Conservation (phyloP, 306 rosid species). For the Adenanthera pavonina region DNA sequence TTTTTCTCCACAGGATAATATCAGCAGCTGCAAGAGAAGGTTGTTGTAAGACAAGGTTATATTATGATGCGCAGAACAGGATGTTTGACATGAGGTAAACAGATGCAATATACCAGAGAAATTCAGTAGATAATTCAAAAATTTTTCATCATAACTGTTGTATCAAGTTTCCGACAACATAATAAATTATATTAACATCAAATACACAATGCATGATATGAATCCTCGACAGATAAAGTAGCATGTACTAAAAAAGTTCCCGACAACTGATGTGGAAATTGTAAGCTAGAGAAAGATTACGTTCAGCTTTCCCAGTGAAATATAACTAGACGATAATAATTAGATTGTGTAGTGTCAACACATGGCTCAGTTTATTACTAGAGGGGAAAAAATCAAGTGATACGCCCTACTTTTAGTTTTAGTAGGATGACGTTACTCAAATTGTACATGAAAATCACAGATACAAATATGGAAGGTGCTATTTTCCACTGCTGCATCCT, state of each 20-base stretch:
- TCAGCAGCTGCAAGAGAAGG: constrained; percentile 74
- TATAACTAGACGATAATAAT: not conserved
- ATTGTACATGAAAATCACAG: not conserved
- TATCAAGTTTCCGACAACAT: not conserved
- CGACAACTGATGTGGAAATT: not conserved
- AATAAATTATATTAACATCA: not conserved
- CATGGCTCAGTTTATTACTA: not conserved
- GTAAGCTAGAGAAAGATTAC: not conserved
- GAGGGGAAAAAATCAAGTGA: not conserved
- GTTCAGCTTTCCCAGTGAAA: not conserved
- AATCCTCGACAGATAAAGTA: not conserved
- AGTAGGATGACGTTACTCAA: not conserved
- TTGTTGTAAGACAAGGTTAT: constrained; percentile 20
- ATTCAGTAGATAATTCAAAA: not conserved
- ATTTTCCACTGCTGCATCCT: not conserved
- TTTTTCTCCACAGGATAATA: constrained; percentile 87
- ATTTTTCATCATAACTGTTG: not conserved
- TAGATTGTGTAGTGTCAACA: not conserved
- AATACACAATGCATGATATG: not conserved
- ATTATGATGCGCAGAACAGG: not conserved
- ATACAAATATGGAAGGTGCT: not conserved
- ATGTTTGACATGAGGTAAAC: not conserved
- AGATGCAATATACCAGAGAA: not conserved
- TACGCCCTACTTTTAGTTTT: not conserved
- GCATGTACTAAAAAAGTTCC: not conserved